A percentile compares a stretch with the other conserved stretches of the same genome.
Conservation (phyloP, 768 basidiomycete species). For the Lentinula guzmanii region DNA sequence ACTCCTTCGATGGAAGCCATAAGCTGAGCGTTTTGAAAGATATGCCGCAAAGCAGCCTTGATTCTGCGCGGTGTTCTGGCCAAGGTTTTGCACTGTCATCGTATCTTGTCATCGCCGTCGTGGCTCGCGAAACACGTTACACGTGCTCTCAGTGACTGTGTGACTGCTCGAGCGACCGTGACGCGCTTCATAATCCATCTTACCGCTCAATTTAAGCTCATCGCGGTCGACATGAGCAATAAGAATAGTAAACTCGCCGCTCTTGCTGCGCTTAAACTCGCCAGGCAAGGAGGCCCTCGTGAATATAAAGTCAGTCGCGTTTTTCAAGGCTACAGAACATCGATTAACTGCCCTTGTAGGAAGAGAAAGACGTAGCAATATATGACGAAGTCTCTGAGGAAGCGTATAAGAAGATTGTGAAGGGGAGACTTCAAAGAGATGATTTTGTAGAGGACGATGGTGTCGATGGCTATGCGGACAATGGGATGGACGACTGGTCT, state of each 20-base stretch:
- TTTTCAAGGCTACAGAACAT: neutral
- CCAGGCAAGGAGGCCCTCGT: constrained; percentile 53
- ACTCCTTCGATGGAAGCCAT: neutral
- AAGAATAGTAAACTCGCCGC: constrained; percentile 36
- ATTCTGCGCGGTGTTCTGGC: neutral
- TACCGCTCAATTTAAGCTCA: neutral
- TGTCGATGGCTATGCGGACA: constrained; percentile 85
- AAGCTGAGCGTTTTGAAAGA: neutral
- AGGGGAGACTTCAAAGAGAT: constrained; percentile 72
- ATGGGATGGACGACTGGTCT: constrained; percentile 94
- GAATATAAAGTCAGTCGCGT: constrained; percentile 46
- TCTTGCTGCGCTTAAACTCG: constrained; percentile 54
- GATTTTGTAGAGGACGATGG: constrained; percentile 98
- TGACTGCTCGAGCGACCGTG: neutral
- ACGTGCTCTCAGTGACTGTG: neutral
- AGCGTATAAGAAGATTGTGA: constrained; percentile 82
- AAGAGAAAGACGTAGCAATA: constrained; percentile 59
- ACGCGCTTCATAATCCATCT: too few species aligned
- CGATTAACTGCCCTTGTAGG: constrained; percentile 6
- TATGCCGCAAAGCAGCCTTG: neutral
- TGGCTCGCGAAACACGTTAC: neutral
- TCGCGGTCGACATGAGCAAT: neutral
- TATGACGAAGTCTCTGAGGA: constrained; percentile 92
- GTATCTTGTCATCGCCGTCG: too few species aligned
- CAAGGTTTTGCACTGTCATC: too few species aligned